Evolutionary conservation across 1,284 basidiomycete genomes (phyloP).

Genomic region (Ustilago sp.): DNA sequence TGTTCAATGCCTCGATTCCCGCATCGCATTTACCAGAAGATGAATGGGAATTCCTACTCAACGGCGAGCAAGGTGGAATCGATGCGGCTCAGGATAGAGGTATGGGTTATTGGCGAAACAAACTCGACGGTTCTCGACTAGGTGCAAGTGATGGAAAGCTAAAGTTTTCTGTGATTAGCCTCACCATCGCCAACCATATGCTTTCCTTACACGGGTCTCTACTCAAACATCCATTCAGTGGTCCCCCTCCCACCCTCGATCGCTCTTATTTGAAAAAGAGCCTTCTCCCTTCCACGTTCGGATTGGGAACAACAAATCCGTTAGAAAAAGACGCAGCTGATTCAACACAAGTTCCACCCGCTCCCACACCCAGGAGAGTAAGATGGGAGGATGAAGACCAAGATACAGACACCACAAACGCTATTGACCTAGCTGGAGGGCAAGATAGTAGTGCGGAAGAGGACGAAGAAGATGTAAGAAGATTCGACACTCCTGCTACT

Average conservation of each 20-base stretch:
- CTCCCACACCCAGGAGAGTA: slow-evolving; percentile 31
- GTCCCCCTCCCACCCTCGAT: slow-evolving; percentile 54
- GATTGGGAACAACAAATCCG: slow-evolving; percentile 9
- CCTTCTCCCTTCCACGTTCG: slow-evolving; percentile 38
- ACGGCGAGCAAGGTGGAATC: slow-evolving; percentile 52
- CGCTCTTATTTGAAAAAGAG: slow-evolving; percentile 44
- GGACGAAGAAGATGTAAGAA: slow-evolving; percentile 13
- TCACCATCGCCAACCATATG: slow-evolving; percentile 95
- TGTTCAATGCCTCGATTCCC: slow-evolving; percentile 97
- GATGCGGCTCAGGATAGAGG: slow-evolving; percentile 37
- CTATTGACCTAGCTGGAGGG: neutral
- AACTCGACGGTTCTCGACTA: slow-evolving; percentile 77
- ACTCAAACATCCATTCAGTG: slow-evolving; percentile 83
- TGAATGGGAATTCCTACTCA: slow-evolving; percentile 88
- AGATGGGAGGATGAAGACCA: slow-evolving; percentile 45
- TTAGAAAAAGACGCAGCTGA: neutral
- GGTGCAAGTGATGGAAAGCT: slow-evolving; percentile 80
- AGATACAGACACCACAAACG: neutral
- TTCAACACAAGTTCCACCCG: neutral
- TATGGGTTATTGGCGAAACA: slow-evolving; percentile 83
- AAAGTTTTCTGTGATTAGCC: slow-evolving; percentile 89
- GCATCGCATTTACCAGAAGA: slow-evolving; percentile 87
- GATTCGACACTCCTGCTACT: slow-evolving; percentile 12
- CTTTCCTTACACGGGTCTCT: slow-evolving; percentile 91
- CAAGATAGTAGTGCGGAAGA: neutral